These are phyloP conservation scores for Hyaloperonospora brassicae DNA, from an alignment of 352 stramenopile species.

Conservation along the genomic window DNA sequence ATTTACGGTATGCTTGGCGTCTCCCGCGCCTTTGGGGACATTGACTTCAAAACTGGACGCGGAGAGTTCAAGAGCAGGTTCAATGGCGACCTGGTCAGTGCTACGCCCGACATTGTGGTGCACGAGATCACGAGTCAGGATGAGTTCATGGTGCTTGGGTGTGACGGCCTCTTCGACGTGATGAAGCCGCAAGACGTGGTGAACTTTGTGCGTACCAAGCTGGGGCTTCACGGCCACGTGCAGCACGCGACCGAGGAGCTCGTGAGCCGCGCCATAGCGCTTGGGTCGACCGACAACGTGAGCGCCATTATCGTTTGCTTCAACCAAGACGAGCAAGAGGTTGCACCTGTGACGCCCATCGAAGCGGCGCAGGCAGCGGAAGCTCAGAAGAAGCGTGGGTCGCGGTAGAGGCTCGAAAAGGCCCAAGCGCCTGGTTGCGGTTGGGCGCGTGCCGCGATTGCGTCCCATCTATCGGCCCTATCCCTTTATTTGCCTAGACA, in stretches of 20 bases:
- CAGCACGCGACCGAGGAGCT: slow-evolving; percentile 78
- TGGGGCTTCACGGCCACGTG: slow-evolving; percentile 56
- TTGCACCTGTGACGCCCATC: slow-evolving; percentile 29
- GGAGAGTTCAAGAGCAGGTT: slow-evolving; percentile 75
- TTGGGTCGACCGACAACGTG: slow-evolving; percentile 80
- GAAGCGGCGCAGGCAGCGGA: slow-evolving; percentile 24
- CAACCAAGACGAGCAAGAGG: slow-evolving; percentile 45
- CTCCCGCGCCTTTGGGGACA: slow-evolving; percentile 78
- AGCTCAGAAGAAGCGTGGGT: slow-evolving; percentile 24
- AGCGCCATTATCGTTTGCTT: slow-evolving; percentile 75
- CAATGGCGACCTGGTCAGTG: slow-evolving; percentile 73
- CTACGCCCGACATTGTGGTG: slow-evolving; percentile 56
- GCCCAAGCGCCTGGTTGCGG: not conserved
- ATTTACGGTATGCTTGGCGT: slow-evolving; percentile 82
- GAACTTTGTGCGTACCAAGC: slow-evolving; percentile 72
- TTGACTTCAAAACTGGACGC: slow-evolving; percentile 79
- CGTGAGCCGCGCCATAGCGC: slow-evolving; percentile 70
- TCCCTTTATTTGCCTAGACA: too few species aligned
- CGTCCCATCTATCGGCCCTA: too few species aligned
- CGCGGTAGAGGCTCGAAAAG: slow-evolving; percentile 3
- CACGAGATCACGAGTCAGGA: slow-evolving; percentile 46
- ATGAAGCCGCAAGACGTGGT: slow-evolving; percentile 75
- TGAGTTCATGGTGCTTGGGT: slow-evolving; percentile 78
- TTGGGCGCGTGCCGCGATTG: not conserved
- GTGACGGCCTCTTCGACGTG: slow-evolving; percentile 82